A percentile compares a stretch with the other conserved stretches of the same genome.
Evolutionary conservation across 495 filamentous ascomycete species (phyloP).

Genomic region (Pyrenopolyporus hunteri): DNA sequence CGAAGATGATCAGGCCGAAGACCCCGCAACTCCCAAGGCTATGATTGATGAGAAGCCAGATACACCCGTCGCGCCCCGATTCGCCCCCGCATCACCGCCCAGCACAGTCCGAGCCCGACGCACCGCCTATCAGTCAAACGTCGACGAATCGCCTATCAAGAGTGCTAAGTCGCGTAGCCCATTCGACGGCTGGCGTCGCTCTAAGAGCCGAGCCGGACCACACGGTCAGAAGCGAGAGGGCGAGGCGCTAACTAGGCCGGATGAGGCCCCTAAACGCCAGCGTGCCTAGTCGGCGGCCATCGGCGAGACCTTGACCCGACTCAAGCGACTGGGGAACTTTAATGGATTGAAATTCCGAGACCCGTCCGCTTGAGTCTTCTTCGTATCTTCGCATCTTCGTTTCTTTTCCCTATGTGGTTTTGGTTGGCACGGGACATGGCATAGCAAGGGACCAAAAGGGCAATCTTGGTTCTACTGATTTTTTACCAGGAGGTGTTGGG

Average conservation of each 20-base stretch:
- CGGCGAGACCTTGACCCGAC: not conserved
- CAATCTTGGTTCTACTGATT: conserved; percentile 12
- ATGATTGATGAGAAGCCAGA: conserved; percentile 39
- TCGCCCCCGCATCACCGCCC: conserved; percentile 62
- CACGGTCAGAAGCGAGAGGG: conserved; percentile 54
- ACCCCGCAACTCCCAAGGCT: conserved; percentile 46
- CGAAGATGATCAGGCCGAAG: conserved; percentile 59
- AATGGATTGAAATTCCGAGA: not conserved
- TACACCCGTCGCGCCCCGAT: conserved; percentile 59
- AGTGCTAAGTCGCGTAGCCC: conserved; percentile 59
- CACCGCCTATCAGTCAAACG: conserved; percentile 42
- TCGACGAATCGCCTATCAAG: conserved; percentile 39
- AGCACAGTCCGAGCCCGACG: conserved; percentile 60
- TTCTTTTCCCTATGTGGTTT: conserved; percentile 14
- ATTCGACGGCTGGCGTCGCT: conserved; percentile 69
- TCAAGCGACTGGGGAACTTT: conserved; percentile 4
- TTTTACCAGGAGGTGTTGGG: conserved; percentile 15
- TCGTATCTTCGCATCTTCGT: conserved; percentile 2
- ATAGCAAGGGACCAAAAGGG: conserved; percentile 22
- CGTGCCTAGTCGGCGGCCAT: conserved; percentile 41
- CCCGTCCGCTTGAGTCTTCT: not conserved
- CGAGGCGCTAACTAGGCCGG: conserved; percentile 43
- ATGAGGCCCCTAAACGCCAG: conserved; percentile 44
- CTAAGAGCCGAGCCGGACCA: conserved; percentile 53
- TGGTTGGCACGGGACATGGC: conserved; percentile 1